Conservation (phyloP, 208 protist genomes). For the Trypanosoma theileri region DNA sequence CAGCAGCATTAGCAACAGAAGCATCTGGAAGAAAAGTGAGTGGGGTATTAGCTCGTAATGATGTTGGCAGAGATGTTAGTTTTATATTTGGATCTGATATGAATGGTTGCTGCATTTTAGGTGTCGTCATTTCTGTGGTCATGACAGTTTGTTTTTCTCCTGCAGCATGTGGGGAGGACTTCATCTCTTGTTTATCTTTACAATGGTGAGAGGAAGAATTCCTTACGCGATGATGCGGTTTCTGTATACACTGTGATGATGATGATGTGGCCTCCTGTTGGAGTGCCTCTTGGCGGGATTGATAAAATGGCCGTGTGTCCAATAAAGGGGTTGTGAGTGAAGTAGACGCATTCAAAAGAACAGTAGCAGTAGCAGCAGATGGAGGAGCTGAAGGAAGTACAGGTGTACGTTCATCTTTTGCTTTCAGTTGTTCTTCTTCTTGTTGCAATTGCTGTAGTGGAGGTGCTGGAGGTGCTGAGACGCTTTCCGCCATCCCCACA, state of each 20-base stretch:
- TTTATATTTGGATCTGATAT: too few relatives aligned
- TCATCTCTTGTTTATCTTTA: not conserved
- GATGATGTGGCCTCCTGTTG: not conserved
- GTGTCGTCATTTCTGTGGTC: too few relatives aligned
- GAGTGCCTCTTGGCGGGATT: not conserved
- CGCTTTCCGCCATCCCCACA: not conserved
- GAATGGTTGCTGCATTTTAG: too few relatives aligned
- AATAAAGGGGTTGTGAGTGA: slow-evolving; percentile 1
- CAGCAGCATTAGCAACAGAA: not conserved
- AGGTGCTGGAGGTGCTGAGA: not conserved
- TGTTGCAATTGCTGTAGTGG: not conserved
- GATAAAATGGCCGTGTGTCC: slow-evolving; percentile 8
- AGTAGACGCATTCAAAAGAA: not conserved
- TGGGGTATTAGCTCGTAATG: not conserved
- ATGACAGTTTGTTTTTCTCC: too few relatives aligned
- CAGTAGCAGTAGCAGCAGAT: not conserved
- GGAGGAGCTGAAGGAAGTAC: not conserved
- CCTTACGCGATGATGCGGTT: not conserved
- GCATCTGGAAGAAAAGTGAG: not conserved
- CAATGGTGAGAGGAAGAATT: not conserved
- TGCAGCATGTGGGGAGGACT: too few relatives aligned
- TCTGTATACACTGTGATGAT: not conserved
- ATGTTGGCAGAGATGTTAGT: too few relatives aligned
- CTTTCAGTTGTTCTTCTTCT: not conserved
- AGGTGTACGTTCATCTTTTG: not conserved